Base-by-base conservation (phyloP, 1,284 basidiomycete species). In the Cerioporus squamosus region DNA sequence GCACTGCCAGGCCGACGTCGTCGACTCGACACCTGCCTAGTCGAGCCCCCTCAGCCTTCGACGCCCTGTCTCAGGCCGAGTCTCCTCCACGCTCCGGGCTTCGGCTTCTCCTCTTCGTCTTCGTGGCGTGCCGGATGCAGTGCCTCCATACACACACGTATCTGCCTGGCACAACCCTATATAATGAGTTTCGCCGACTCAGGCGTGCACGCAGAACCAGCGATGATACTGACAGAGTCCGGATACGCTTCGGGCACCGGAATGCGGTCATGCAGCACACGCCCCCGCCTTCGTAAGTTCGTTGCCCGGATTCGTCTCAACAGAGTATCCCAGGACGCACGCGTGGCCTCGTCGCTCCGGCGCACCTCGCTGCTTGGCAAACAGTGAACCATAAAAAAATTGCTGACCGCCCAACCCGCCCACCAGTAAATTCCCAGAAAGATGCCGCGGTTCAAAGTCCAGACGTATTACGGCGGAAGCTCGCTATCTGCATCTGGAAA, bases 51-150 rank as follows among this genome's bases (percentile, higher is more conserved):
- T 49, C 47, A 14, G 47, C 47, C n/a, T 39, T 49, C 31, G 36
- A 49, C 33, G 47, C 29, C 46, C 26, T 29, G 26, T 29, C 26
- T 29, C 26, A 29, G 26, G 26, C 26, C 26, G 26, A 9, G 2
- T 29, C 26, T 36, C 33, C 33, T 12, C 33, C 12, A 36, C 12
- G 33, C 33, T 3, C 33, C 33, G 5, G 9, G 33, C 33, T 36
- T 36, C 33, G 8, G 33, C 33, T 36, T 36, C 33, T 36, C 33
- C 33, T 36, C 12, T 36, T 36, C 33, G 33, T 15, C 33, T 49
- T 49, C 47, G 47, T 49, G 33, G 47, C 47, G 47, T n/a, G 22
- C 12, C 47, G 47, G 47, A 36, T 38, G 36, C 47, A 49, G 47
- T 49, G 47, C 47, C 45, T 47, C 6, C 10, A 31, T n/a, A 31